Evolutionary conservation across 2,329 filamentous ascomycete species (phyloP).

Genomic region (Aspergillus ochraceoroseus): DNA sequence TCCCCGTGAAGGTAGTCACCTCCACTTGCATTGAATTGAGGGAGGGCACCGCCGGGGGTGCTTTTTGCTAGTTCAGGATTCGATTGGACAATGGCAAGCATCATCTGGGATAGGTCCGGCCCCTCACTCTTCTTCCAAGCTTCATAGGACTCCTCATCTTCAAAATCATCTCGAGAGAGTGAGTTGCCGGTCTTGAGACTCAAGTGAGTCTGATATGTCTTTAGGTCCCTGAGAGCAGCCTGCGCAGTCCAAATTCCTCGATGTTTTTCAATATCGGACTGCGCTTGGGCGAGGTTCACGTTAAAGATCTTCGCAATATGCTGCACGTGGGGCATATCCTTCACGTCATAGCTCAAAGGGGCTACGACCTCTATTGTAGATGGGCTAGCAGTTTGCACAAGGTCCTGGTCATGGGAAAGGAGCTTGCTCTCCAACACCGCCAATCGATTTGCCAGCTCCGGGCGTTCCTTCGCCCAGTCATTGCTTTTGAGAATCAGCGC

Average conservation of each 20-base stretch:
- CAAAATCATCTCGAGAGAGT: constrained; percentile 79
- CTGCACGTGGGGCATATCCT: constrained; percentile 93
- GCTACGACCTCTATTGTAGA: constrained; percentile 72
- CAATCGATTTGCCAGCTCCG: constrained; percentile 75
- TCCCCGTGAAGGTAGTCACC: constrained; percentile 37
- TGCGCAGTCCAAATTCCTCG: constrained; percentile 83
- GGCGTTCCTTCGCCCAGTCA: constrained; percentile 77
- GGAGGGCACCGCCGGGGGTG: constrained; percentile 57
- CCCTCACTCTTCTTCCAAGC: constrained; percentile 87
- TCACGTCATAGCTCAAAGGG: constrained; percentile 84
- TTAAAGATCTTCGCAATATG: constrained; percentile 83
- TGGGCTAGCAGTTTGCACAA: constrained; percentile 60
- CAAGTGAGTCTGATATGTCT: constrained; percentile 84
- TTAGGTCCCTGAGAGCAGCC: constrained; percentile 83
- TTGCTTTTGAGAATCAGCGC: constrained; percentile 73
- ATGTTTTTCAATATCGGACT: constrained; percentile 80
- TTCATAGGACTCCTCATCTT: constrained; percentile 79
- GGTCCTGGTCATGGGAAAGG: constrained; percentile 85
- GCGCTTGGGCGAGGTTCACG: constrained; percentile 70
- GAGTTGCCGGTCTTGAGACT: constrained; percentile 73
- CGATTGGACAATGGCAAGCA: constrained; percentile 80
- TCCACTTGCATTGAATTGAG: constrained; percentile 49
- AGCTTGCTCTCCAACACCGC: constrained; percentile 86
- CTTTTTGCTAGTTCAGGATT: constrained; percentile 80
- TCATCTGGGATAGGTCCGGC: constrained; percentile 84